These are phyloP conservation scores for Chaetomidium leptoderma DNA, from an alignment of 495 filamentous ascomycete species.

Conservation along the genomic window DNA sequence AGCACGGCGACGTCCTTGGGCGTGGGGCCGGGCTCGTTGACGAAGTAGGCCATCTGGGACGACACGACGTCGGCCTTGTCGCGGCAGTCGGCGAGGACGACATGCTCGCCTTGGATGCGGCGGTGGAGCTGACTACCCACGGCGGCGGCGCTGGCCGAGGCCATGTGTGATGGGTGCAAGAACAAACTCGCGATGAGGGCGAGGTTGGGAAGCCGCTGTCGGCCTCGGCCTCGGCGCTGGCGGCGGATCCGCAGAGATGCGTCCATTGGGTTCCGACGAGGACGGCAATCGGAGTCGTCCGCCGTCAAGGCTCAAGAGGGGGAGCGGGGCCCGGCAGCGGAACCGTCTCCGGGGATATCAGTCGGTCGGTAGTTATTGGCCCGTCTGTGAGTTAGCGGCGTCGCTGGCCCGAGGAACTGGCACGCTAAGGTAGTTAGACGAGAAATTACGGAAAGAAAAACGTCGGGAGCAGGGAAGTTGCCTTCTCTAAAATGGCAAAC, in stretches of 20 bases:
- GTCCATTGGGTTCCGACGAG: neutral
- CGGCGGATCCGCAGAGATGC: neutral
- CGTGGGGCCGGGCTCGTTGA: conserved; percentile 11
- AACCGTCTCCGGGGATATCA: neutral
- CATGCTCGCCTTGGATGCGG: conserved; percentile 20
- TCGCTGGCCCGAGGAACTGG: no score
- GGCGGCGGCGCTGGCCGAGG: neutral
- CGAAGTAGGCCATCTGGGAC: conserved; percentile 40
- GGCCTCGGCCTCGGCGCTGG: neutral
- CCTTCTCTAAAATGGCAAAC: neutral
- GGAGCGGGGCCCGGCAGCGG: neutral
- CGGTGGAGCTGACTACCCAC: neutral
- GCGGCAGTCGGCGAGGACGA: conserved; percentile 33
- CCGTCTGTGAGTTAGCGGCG: no score
- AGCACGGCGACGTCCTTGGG: conserved; percentile 36
- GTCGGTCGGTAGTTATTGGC: no score
- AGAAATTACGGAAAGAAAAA: neutral
- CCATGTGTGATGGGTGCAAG: neutral
- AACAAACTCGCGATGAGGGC: conserved; percentile 7
- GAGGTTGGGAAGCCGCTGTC: neutral
- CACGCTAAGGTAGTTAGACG: no score
- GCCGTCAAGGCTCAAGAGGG: neutral
- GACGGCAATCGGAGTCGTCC: neutral
- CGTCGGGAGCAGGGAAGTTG: neutral
- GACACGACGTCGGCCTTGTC: conserved; percentile 22